Evolutionary conservation across 441 rosid species (phyloP), one percentile per base, ranked within the genome.

Genomic region (Euphorbia corollata): DNA sequence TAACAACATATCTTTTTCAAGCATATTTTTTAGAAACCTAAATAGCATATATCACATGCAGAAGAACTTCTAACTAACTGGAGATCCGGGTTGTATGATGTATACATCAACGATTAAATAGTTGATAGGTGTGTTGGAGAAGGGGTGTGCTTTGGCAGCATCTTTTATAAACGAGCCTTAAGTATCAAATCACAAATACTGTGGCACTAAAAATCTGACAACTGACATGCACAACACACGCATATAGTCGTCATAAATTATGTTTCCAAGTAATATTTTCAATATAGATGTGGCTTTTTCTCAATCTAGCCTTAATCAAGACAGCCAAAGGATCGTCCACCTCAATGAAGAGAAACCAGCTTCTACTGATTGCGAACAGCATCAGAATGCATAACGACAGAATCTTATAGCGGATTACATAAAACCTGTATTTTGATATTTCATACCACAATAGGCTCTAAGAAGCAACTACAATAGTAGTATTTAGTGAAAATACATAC

Each of bases 401-500:
- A 43, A 16, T 15, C 15, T 11, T 30, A 13, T 43, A 51, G 55
- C 39, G 8, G n/a, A 18, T 19, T 2, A 11, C 20, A 56, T 2
- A 24, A 20, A 45, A n/a, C 15, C 23, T 7, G 34, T 32, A 64
- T 7, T 58, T 15, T 30, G 27, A 45, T 23, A 34, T 64, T 34
- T n/a, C 50, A 45, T 47, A 10, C 38, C 19, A 19, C 19, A 8
- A 50, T 45, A n/a, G 16, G 62, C 60, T 63, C 53, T 50, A 56
- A 70, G 55, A 67, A 45, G 56, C 50, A 32, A 24, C 22, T 8
- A 54, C 22, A 23, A 63, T 22, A 47, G n/a, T 62, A 60, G 34
- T 55, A 39, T 7, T 36, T 4, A 38, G 68, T 27, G 38, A 24
- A 65, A 64, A 54, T 27, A 54, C 84, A 70, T 89, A 95, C 99